A percentile compares a stretch with the other conserved stretches of the same genome.
phyloP scores from a whole-genome alignment of 345 rosid species.

The Murraya paniculata region DNA sequence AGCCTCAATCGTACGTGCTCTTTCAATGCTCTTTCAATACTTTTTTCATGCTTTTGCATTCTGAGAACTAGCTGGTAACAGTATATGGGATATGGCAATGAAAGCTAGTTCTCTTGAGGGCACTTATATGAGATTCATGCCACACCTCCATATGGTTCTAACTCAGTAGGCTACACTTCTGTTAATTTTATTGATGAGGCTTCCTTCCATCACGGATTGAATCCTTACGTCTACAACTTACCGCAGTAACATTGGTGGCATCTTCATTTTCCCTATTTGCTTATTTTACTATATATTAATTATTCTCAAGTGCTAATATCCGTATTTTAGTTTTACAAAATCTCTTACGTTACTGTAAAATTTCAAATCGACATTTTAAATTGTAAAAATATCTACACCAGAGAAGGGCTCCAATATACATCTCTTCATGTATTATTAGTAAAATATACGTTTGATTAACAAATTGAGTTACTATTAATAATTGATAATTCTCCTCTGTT shows the following conservation, averaged over 20 bases:
- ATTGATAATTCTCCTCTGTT: neutral
- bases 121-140: conserved; percentile 32
- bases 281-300: conserved; percentile 20
- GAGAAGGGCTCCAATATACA: no score
- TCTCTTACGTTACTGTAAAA: no score
- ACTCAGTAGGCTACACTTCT: conserved; percentile 47
- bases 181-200: conserved; percentile 59
- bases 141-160: conserved; percentile 52
- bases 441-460: no score
- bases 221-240: conserved; percentile 72
- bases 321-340: no score
- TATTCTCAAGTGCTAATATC: no score
- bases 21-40: no score
- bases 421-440: no score
- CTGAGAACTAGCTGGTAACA: neutral
- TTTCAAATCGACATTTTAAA: no score
- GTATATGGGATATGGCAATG: neutral
- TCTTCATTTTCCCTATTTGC: conserved; percentile 52
- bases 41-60: no score
- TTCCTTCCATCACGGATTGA: conserved; percentile 65
- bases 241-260: conserved; percentile 43
- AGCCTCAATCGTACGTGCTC: no score
- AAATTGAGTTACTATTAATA: no score
- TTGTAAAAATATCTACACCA: no score
- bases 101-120: neutral